Base-by-base conservation (phyloP, 306 rosid genomes). In the Argentina anserina region DNA sequence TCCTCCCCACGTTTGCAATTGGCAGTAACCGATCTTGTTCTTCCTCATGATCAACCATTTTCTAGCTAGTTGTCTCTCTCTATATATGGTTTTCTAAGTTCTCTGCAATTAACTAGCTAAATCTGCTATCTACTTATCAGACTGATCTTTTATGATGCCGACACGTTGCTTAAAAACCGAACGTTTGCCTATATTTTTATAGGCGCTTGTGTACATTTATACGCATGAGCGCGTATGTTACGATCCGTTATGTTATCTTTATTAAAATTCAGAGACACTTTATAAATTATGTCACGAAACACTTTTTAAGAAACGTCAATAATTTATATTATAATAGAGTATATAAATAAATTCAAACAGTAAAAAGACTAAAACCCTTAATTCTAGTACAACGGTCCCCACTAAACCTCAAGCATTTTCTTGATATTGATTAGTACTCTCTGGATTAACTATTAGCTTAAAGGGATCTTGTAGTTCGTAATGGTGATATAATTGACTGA, bases 1-100 rank as follows among this genome's bases (percentile, higher is more conserved):
- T 85, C 75, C 94, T 34, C 9, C 96, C 90, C 82, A 92, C 96
- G 80, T 90, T 92, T 41, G 97, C 97, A 34, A 88, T 84, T 2
- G 97, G 97, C 69, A 90, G 79, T 60, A 81, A 39, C 53, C 75
- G 76, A 52, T 87, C 97, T 75, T 85, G 83, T 67, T 87, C 92
- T 53, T 79, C 64, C 39, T 61, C 67, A 61, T 61, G 41, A 40
- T 73, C 85, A 15, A 77, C 91, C 96, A 90, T 87, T 41, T 49
- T 26, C 72, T 73, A 33, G 2, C 42, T 18, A 15, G 0, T 43
- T 61, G 4, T 53, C 25, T n/a, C 28, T 6, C 66, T 61, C 43
- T 33, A 17, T 31, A 17, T 31, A 18, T 3, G 17, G 12, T 25
- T 50, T 7, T 46, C 21, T 23, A 23, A 9, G 17, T 0, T 15